A percentile compares a stretch with the other conserved stretches of the same genome.
phyloP scores from a whole-genome alignment of 2,329 filamentous ascomycete genomes.

The Graphilbum ipis-grandicollis region DNA sequence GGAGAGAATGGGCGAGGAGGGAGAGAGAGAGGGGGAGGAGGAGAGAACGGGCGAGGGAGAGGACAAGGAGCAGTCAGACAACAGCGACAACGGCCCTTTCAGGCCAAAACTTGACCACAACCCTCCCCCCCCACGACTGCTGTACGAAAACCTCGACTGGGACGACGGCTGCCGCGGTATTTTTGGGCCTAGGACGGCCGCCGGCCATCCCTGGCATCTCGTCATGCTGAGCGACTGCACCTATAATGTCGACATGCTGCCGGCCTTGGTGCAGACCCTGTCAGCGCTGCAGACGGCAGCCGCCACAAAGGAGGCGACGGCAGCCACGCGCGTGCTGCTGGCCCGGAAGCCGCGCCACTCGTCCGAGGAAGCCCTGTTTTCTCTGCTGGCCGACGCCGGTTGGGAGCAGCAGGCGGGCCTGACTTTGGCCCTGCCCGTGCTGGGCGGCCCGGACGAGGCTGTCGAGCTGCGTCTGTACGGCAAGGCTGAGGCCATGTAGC shows the following conservation, averaged over 20 bases:
- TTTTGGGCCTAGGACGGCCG: constrained; percentile 23
- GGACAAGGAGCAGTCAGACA: no score
- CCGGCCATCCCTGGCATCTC: constrained; percentile 28
- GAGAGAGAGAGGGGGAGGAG: no score
- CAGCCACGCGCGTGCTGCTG: constrained; percentile 25
- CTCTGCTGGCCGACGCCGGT: constrained; percentile 23
- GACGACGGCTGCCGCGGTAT: constrained; percentile 26
- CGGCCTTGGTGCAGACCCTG: constrained; percentile 34
- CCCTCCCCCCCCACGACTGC: no score
- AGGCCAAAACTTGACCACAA: no score
- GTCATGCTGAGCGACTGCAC: constrained; percentile 42
- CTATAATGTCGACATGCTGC: constrained; percentile 39
- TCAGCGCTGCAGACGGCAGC: constrained; percentile 25
- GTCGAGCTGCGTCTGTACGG: constrained; percentile 36
- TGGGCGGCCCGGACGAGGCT: constrained; percentile 24
- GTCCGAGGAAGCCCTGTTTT: constrained; percentile 31
- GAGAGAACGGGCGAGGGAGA: no score
- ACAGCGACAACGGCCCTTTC: no score
- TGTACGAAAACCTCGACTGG: constrained; percentile 42
- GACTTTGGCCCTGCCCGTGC: constrained; percentile 25
- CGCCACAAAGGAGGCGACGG: not conserved
- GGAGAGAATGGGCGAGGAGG: no score
- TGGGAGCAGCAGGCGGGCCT: constrained; percentile 27
- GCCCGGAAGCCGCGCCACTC: constrained; percentile 39
- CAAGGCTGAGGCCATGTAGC: no score